These are phyloP conservation scores for Cylindrotheca fusiformis DNA, from an alignment of 108 stramenopile genomes.

Conservation along the genomic window DNA sequence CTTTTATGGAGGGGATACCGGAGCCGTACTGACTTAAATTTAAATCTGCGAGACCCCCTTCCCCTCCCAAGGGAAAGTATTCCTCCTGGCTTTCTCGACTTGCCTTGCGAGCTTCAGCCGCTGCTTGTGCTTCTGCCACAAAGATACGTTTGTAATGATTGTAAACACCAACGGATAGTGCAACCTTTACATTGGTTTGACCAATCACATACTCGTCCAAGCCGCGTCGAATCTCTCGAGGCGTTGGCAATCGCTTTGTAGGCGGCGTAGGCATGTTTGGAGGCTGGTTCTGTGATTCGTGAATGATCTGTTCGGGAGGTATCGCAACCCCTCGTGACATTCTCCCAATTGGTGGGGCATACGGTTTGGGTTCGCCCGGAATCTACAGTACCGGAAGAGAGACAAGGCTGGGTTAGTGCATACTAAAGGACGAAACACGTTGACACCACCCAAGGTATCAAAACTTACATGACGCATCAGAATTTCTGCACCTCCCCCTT, in stretches of 20 bases:
- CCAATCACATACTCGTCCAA: constrained; percentile 96
- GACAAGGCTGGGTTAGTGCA: too few species aligned
- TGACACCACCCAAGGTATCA: too few species aligned
- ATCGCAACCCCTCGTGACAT: background rate
- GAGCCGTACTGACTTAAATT: constrained; percentile 72
- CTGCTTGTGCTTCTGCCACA: constrained; percentile 66
- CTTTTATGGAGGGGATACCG: constrained; percentile 8
- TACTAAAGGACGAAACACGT: too few species aligned
- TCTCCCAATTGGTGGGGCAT: too few species aligned
- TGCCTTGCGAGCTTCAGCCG: constrained; percentile 27
- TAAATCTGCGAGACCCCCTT: constrained; percentile 50
- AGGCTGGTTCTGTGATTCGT: constrained; percentile 2
- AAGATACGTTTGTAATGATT: constrained; percentile 95
- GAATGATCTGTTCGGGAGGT: background rate
- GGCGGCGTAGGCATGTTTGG: constrained; percentile 15
- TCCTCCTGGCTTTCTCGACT: constrained; percentile 22
- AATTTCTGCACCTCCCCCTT: constrained; percentile 28
- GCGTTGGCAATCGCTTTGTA: constrained; percentile 61
- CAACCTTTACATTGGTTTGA: constrained; percentile 92
- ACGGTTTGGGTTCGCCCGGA: constrained; percentile 14
- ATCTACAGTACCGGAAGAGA: constrained; percentile 24
- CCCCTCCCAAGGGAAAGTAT: constrained; percentile 28
- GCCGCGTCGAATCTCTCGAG: constrained; percentile 78
- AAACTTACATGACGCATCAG: constrained; percentile 78
- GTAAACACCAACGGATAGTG: constrained; percentile 92